A percentile compares a stretch with the other conserved stretches of the same genome.
Conservation (phyloP, 352 stramenopile species). For the Globisporangium splendens region DNA sequence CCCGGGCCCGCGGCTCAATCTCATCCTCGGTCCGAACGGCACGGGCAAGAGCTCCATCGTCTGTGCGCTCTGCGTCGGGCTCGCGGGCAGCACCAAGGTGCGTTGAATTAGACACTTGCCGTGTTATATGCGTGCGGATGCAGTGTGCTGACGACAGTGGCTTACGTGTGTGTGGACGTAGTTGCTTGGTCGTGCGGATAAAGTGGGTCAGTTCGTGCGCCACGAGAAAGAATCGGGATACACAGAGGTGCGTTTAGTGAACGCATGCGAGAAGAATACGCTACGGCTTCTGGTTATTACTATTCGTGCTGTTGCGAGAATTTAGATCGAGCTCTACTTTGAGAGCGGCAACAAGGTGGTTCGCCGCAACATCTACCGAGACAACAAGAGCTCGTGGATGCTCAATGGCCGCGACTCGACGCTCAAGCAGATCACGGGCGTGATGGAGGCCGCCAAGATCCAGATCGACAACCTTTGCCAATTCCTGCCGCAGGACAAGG, state of each 20-base stretch:
- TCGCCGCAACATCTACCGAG: constrained; percentile 88
- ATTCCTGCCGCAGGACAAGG: constrained; percentile 98
- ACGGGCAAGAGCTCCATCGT: constrained; percentile 94
- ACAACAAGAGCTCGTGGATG: constrained; percentile 85
- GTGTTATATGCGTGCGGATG: neutral
- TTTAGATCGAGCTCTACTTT: constrained; percentile 94
- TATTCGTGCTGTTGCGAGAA: neutral
- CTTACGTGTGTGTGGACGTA: constrained; percentile 14
- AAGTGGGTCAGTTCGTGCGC: constrained; percentile 89
- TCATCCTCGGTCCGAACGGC: constrained; percentile 98
- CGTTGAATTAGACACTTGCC: neutral
- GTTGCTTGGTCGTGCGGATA: constrained; percentile 93
- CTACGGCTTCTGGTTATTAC: neutral
- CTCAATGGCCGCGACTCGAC: constrained; percentile 68
- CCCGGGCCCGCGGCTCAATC: constrained; percentile 93
- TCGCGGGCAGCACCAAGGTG: constrained; percentile 93
- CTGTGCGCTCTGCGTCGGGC: constrained; percentile 95
- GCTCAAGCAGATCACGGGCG: constrained; percentile 59
- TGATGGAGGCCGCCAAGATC: constrained; percentile 91
- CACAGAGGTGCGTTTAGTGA: constrained; percentile 42
- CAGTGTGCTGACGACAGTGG: neutral
- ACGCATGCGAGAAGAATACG: too few relatives aligned
- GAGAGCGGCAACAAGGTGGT: constrained; percentile 78
- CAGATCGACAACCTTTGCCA: constrained; percentile 98
- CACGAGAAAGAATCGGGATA: constrained; percentile 83